Evolutionary conservation across 2,329 filamentous ascomycete genomes (phyloP).

Genomic region (Dothistroma septosporum): DNA sequence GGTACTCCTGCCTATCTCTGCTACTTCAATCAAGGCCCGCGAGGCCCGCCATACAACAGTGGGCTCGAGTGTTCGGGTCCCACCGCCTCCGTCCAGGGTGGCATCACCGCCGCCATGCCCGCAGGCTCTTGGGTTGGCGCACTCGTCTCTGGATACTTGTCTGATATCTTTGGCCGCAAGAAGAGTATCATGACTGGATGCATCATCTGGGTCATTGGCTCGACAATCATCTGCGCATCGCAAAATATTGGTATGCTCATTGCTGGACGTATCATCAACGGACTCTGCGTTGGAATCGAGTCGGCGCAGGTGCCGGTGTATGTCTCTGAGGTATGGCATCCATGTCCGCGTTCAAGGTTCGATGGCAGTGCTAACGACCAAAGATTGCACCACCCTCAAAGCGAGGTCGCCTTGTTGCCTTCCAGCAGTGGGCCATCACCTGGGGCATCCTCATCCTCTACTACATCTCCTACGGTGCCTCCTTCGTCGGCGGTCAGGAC

Average conservation of each 20-base stretch:
- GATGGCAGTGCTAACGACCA: constrained; percentile 45
- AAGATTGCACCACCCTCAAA: constrained; percentile 54
- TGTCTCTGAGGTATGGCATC: constrained; percentile 27
- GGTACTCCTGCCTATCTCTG: constrained; percentile 57
- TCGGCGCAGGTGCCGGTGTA: constrained; percentile 61
- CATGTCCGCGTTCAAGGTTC: neutral
- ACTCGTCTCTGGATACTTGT: constrained; percentile 54
- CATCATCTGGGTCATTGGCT: constrained; percentile 47
- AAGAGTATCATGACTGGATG: constrained; percentile 51
- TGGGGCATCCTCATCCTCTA: constrained; percentile 63
- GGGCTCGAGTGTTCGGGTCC: constrained; percentile 49
- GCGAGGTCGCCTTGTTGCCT: constrained; percentile 63
- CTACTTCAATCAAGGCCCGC: constrained; percentile 60
- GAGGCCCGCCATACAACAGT: constrained; percentile 30
- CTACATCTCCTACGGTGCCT: constrained; percentile 61
- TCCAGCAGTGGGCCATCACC: constrained; percentile 71
- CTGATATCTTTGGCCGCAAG: constrained; percentile 53
- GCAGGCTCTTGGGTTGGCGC: constrained; percentile 65
- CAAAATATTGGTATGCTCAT: constrained; percentile 66
- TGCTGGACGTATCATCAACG: constrained; percentile 64
- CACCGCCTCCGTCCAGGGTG: constrained; percentile 55
- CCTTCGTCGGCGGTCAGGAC: constrained; percentile 50
- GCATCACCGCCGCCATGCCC: constrained; percentile 67
- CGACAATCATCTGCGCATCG: constrained; percentile 58
- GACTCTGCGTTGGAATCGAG: constrained; percentile 67